Conservation (phyloP, 805 yeast genomes). For the Torulaspora microellipsoides region DNA sequence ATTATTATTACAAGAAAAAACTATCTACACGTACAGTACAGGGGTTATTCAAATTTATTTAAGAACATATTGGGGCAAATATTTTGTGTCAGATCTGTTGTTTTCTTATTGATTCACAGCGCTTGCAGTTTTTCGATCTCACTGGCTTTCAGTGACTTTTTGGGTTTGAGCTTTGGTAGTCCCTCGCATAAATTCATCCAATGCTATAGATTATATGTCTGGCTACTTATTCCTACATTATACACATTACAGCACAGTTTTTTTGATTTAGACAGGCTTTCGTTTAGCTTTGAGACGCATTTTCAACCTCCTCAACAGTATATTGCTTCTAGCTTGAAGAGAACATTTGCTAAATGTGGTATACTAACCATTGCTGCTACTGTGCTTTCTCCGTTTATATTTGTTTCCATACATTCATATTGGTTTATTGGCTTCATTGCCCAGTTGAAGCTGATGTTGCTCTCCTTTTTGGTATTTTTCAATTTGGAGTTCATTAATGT, state of each 20-base stretch:
- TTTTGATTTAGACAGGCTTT: conserved; percentile 52
- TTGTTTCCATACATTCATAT: conserved; percentile 38
- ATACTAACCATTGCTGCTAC: conserved; percentile 24
- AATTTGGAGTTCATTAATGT: conserved; percentile 55
- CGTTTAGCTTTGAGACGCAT: conserved; percentile 39
- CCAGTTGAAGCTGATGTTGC: conserved; percentile 31
- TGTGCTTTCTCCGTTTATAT: conserved; percentile 39
- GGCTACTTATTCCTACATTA: conserved; percentile 38
- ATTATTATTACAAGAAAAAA: conserved; percentile 39
- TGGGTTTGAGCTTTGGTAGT: conserved; percentile 11
- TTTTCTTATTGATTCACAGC: conserved; percentile 19
- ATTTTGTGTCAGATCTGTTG: conserved; percentile 32
- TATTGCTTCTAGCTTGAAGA: conserved; percentile 27
- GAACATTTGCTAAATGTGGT: conserved; percentile 35
- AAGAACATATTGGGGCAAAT: conserved; percentile 26
- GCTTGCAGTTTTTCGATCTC: conserved; percentile 24
- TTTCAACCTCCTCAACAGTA: conserved; percentile 38
- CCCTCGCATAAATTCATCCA: conserved; percentile 13
- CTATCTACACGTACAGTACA: conserved; percentile 37
- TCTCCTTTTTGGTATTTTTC: conserved; percentile 37
- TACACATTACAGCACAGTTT: conserved; percentile 50
- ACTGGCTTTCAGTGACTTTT: conserved; percentile 23
- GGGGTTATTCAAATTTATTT: conserved; percentile 26
- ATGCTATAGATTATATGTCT: conserved; percentile 29
- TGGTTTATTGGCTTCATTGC: conserved; percentile 32